Conservation (phyloP, 805 yeast genomes). For the Lipomyces oligophaga region DNA sequence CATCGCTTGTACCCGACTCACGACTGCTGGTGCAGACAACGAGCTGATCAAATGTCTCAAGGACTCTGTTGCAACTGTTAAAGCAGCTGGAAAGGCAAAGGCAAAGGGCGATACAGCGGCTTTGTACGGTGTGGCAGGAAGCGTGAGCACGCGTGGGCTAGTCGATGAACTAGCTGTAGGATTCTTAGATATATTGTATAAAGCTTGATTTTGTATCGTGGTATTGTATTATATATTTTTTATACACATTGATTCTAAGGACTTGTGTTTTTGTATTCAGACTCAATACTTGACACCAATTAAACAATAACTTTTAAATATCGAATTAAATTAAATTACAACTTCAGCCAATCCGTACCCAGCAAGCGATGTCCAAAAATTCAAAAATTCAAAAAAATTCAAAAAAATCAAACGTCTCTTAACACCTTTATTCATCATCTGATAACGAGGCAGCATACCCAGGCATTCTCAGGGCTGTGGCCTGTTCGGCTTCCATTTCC, state of each 20-base stretch:
- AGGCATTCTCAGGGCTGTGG: constrained; percentile 42
- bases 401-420: no score
- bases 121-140: constrained; percentile 92
- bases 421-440: not conserved
- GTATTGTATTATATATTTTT: not conserved
- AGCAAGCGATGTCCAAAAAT: no score
- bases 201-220: constrained; percentile 33
- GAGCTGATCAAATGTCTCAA: constrained; percentile 49
- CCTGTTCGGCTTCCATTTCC: constrained; percentile 62
- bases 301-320: no score
- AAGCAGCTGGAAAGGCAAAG: constrained; percentile 6
- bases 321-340: no score
- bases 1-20: constrained; percentile 75
- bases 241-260: not conserved
- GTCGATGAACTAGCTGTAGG: constrained; percentile 76
- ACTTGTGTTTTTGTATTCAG: not conserved
- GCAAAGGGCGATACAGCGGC: constrained; percentile 64
- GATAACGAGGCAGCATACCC: constrained; percentile 21
- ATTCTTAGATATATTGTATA: constrained; percentile 77
- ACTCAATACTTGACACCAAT: no score
- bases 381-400: no score
- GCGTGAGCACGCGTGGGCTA: constrained; percentile 75
- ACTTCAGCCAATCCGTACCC: no score
- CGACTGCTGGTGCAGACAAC: constrained; percentile 54
- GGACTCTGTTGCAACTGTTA: not conserved